Evolutionary conservation across 345 rosid genomes (phyloP).

Genomic region (Sonneratia alba): DNA sequence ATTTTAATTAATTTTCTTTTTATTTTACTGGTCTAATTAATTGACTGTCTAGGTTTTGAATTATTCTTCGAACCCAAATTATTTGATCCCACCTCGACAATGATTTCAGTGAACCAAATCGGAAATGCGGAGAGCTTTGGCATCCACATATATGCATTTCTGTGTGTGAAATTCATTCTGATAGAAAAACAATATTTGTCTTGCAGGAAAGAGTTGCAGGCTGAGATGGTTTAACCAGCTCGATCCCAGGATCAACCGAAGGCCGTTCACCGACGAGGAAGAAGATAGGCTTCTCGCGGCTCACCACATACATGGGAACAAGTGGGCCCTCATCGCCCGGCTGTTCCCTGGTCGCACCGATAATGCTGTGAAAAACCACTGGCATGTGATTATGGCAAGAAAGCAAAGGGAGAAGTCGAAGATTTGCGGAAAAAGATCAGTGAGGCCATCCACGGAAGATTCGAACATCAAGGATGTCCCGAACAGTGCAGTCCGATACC

Average conservation of each 20-base stretch:
- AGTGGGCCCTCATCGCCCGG: conserved; percentile 45
- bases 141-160: neutral
- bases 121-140: neutral
- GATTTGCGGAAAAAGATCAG: conserved; percentile 31
- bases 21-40: no score
- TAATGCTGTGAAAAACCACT: conserved; percentile 54
- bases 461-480: neutral
- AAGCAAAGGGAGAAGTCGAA: conserved; percentile 36
- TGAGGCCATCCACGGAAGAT: conserved; percentile 8
- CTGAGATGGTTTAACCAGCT: conserved; percentile 56
- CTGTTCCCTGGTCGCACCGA: conserved; percentile 52
- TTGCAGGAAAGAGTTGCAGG: conserved; percentile 48
- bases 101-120: no score
- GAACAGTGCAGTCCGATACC: neutral
- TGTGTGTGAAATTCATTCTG: neutral
- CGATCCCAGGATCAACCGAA: conserved; percentile 48
- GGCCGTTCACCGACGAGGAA: conserved; percentile 46
- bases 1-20: no score
- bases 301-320: conserved; percentile 42
- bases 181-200: neutral
- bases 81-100: no score
- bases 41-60: no score
- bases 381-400: conserved; percentile 56
- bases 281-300: conserved; percentile 43
- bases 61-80: no score